phyloP scores from a whole-genome alignment of 2,329 filamentous ascomycete species.

The Pseudopithomyces chartarum region DNA sequence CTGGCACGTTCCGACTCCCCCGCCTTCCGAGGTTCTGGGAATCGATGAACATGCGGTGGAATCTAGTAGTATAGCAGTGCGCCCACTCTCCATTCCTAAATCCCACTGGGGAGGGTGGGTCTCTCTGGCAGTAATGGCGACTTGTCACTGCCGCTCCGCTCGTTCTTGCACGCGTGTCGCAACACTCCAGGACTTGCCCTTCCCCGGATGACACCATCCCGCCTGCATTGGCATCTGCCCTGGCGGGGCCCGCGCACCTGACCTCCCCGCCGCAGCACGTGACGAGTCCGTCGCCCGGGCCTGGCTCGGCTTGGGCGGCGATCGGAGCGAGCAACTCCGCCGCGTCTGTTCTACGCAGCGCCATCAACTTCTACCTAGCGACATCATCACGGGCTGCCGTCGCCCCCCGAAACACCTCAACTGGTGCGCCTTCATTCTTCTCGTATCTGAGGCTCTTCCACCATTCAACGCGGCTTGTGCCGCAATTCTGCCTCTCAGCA shows the following conservation, averaged over 20 bases:
- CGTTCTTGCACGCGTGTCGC: too few species aligned
- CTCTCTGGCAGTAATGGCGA: too few species aligned
- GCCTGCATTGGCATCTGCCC: too few species aligned
- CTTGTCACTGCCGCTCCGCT: too few species aligned
- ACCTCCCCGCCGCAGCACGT: too few species aligned
- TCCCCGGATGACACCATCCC: too few species aligned
- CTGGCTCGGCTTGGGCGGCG: conserved; percentile 7
- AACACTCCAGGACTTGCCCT: too few species aligned
- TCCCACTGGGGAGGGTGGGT: too few species aligned
- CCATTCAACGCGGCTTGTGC: conserved; percentile 34
- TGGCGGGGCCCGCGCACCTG: too few species aligned
- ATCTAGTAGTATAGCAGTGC: too few species aligned
- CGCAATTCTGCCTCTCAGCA: conserved; percentile 40
- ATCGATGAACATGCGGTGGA: too few species aligned
- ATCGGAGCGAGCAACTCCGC: not conserved
- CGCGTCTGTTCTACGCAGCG: conserved; percentile 4
- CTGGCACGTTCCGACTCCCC: conserved; percentile 17
- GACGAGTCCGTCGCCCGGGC: not conserved
- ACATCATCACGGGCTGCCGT: conserved; percentile 15
- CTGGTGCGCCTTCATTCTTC: conserved; percentile 27
- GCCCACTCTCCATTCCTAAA: too few species aligned
- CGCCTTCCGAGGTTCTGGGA: conserved; percentile 23
- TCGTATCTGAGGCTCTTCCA: conserved; percentile 17
- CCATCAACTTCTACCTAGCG: conserved; percentile 31
- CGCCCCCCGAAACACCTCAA: conserved; percentile 17